Evolutionary conservation across 805 yeast species (phyloP), one percentile per base, ranked within the genome.

Genomic region (Hanseniaspora nectarophila): DNA sequence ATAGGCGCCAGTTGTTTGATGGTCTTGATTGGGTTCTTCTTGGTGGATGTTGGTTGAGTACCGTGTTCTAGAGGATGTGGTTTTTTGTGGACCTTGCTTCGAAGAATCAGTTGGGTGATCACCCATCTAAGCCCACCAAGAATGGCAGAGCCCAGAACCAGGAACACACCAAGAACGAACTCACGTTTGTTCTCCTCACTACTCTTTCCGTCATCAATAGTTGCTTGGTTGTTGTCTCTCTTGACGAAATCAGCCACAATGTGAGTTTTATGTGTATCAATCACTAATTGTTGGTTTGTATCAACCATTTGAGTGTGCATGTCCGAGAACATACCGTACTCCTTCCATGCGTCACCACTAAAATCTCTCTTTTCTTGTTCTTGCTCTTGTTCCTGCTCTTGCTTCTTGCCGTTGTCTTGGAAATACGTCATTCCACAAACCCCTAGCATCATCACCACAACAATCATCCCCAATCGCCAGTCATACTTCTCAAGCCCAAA

Each of bases 111-210:
- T 62, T 92, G 97, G 1, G 97, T 88, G 56, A 89, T 76, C 1
- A 95, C 90, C 98, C 98, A 92, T 56, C 98, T 75, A 48, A 92
- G 69, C 0, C 98, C 98, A 15, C 92, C 81, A 68, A 87, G 75
- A 63, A 83, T 74, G 2, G 95, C 78, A 4, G 95, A 89, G 1
- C 76, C 68, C 28, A 92, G 67, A 1, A 90, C 97, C 26, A 88
- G 68, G 1, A 78, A 50, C 21, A 87, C 78, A 1, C 98, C 97
- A 1, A 81, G 55, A 29, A 47, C 15, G 38, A 53, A 64, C 50
- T 28, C 61, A 61, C 53, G 50, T 55, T n/a, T 57, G 43, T 2
- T 51, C 57, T 37, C 62, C 57, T 43, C 13, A 15, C 55, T 54
- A 13, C 54, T 55, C 2, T 24, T 18, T 2, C 8, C 15, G 8